A percentile compares a stretch with the other conserved stretches of the same genome.
These are phyloP conservation scores for Lathyrus oleraceus DNA, from an alignment of 306 rosid genomes.

Conservation along the genomic window DNA sequence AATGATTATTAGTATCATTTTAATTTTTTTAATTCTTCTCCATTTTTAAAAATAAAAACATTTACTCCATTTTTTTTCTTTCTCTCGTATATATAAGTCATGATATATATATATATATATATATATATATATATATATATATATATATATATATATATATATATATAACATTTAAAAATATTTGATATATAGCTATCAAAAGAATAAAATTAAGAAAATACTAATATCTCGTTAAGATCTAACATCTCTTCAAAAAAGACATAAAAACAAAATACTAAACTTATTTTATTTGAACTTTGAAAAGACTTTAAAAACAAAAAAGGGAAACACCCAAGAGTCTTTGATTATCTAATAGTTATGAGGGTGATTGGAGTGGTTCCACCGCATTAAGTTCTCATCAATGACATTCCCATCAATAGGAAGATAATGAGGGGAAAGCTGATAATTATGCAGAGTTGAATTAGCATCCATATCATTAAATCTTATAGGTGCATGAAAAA, in stretches of 20 bases:
- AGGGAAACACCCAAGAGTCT: not conserved
- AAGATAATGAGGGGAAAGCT: not conserved
- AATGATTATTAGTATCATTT: too few species aligned
- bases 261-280: not conserved
- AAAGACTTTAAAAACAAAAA: not conserved
- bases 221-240: not conserved
- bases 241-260: not conserved
- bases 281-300: not conserved
- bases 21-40: too few species aligned
- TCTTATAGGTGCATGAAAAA: not conserved
- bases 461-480: not conserved
- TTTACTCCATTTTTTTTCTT: too few species aligned
- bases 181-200: not conserved
- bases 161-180: too few species aligned
- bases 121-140: too few species aligned
- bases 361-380: slow-evolving; percentile 42
- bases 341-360: slow-evolving; percentile 5
- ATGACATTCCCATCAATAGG: slow-evolving; percentile 19
- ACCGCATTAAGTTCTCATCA: slow-evolving; percentile 39
- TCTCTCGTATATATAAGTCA: too few species aligned
- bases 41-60: too few species aligned
- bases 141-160: too few species aligned
- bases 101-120: too few species aligned
- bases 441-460: slow-evolving; percentile 13
- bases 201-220: not conserved